Evolutionary conservation across 202 grass and related monocot genomes (phyloP), one percentile per base, ranked within the genome.

Genomic region (Eragrostis tef): DNA sequence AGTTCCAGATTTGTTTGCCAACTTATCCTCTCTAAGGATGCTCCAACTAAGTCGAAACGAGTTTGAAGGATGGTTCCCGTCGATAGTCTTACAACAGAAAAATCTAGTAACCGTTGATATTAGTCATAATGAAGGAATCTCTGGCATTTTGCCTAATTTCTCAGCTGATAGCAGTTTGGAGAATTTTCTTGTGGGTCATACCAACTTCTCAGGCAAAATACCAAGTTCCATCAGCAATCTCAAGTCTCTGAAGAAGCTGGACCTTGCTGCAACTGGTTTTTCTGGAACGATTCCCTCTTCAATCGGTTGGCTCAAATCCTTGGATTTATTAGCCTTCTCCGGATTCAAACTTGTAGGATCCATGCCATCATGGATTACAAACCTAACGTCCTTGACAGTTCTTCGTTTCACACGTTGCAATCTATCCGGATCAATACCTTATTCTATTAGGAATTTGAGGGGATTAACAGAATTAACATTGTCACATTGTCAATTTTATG

Each of bases 361-460:
- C 5, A 43, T 81, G 6, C 78, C 77, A 44, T 75, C 43, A 16
- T 86, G 78, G 84, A 13, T 86, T 0, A 12, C 84, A 75, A 86
- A 80, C 21, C 61, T 86, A 48, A 81, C 84, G 15, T 75, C 26
- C 41, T 16, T 86, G 21, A 61, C 11, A 20, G 2, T 2, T 24
- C 21, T 86, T 15, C 42, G 41, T 0, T 81, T 86, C 78, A 81
- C 70, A 0, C 46, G 39, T 0, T 81, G 84, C n/a, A 62, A 70
- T 0, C 27, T 86, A 51, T 86, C 63, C 42, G 84, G 71, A 9
- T 5, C 26, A 4, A 9, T 93, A 78, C 90, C 90, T 54, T 34
- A 64, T 26, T 90, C 67, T 39, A 5, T 39, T 39, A 5, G 34
- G 6, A 5, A 39, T 3, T 39, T 39, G 34, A 39, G 34, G 3